These are phyloP conservation scores for Conoideocrella luteorostrata DNA, from an alignment of 2,329 filamentous ascomycete genomes.

Conservation along the genomic window DNA sequence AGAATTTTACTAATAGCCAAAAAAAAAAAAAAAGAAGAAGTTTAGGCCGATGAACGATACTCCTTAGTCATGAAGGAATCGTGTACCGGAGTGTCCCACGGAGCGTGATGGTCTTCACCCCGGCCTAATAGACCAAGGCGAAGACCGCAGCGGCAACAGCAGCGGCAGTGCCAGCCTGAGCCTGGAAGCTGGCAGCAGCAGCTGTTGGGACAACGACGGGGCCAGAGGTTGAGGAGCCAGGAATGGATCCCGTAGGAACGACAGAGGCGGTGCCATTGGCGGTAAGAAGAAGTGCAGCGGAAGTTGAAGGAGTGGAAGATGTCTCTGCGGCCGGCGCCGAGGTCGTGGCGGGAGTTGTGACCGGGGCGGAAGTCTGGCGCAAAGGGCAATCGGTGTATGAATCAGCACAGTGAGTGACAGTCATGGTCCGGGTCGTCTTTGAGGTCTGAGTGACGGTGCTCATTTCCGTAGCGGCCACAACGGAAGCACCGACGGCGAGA, in stretches of 20 bases:
- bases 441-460: conserved; percentile 36
- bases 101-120: background rate
- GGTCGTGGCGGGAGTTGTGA: conserved; percentile 7
- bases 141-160: conserved; percentile 33
- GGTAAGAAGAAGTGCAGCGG: conserved; percentile 8
- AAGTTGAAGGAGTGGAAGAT: conserved; percentile 17
- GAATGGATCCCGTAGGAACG: conserved; percentile 10
- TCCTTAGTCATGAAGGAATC: conserved; percentile 2
- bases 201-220: conserved; percentile 18
- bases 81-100: background rate
- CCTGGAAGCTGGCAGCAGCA: conserved; percentile 29
- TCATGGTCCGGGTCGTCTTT: conserved; percentile 37
- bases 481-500: conserved; percentile 33
- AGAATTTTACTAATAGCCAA: background rate
- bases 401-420: conserved; percentile 42
- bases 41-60: background rate
- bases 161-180: conserved; percentile 34
- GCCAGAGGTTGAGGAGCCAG: conserved; percentile 13
- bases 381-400: conserved; percentile 36
- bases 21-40: background rate
- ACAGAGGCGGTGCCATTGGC: too few relatives aligned
- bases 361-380: conserved; percentile 20
- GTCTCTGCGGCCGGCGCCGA: conserved; percentile 14
- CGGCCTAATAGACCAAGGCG: conserved; percentile 28
- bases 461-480: conserved; percentile 26